phyloP scores from a whole-genome alignment of 2,329 filamentous ascomycete genomes.

The Trichoderma koningiopsis region DNA sequence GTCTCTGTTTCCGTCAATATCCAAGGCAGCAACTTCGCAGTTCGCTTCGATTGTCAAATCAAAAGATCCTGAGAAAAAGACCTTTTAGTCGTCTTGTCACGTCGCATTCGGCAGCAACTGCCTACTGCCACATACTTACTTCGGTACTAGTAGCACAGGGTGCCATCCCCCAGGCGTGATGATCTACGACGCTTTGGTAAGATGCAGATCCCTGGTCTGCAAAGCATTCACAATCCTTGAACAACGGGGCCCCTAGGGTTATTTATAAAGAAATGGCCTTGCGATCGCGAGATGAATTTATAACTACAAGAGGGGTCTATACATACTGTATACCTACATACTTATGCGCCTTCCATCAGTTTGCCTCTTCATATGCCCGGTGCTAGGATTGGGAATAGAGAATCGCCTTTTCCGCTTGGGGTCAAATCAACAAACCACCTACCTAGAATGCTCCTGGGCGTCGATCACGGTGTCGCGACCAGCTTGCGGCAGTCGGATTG shows the following conservation, averaged over 20 bases:
- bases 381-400: neutral
- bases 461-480: slow-evolving; percentile 14
- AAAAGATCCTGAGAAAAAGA: neutral
- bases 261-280: neutral
- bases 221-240: slow-evolving; percentile 24
- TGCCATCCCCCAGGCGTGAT: slow-evolving; percentile 16
- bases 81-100: slow-evolving; percentile 1
- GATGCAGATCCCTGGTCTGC: slow-evolving; percentile 26
- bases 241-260: slow-evolving; percentile 10
- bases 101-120: slow-evolving; percentile 22
- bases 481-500: neutral
- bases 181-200: slow-evolving; percentile 26
- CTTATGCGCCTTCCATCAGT: neutral
- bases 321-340: neutral
- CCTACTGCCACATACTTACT: neutral
- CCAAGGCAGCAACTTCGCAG: neutral
- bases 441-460: neutral
- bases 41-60: too few species aligned
- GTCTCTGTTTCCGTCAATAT: neutral
- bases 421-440: neutral
- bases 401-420: neutral
- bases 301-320: neutral
- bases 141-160: neutral
- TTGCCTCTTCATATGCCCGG: neutral
- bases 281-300: neutral